Evolutionary conservation across 1,139 yeast genomes (phyloP).

Genomic region (Fermentozyma sake): DNA sequence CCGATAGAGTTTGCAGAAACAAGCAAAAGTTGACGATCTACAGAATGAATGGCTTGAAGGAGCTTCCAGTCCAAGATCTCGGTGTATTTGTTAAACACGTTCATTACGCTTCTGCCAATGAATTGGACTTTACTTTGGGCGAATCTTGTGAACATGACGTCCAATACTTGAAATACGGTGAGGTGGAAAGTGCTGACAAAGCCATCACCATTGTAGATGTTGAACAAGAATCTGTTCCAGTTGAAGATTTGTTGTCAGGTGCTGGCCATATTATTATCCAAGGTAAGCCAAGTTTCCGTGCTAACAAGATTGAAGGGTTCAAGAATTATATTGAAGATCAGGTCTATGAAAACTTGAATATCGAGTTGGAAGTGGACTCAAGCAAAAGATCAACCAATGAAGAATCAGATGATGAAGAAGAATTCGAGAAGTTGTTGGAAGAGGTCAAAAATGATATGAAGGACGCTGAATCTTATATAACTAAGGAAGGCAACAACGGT

Average conservation of each 20-base stretch:
- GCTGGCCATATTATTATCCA: constrained; percentile 22
- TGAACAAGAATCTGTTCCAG: constrained; percentile 15
- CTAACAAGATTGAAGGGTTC: constrained; percentile 14
- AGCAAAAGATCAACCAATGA: neutral
- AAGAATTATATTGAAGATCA: constrained; percentile 20
- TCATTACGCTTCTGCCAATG: constrained; percentile 21
- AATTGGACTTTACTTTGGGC: constrained; percentile 19
- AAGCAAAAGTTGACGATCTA: constrained; percentile 17
- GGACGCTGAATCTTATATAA: constrained; percentile 29
- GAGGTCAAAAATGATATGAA: constrained; percentile 33
- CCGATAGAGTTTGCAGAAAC: constrained; percentile 14
- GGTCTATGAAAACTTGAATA: constrained; percentile 16
- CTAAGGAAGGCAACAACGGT: constrained; percentile 22
- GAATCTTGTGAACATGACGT: constrained; percentile 11
- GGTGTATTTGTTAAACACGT: constrained; percentile 26
- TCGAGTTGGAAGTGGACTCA: constrained; percentile 14
- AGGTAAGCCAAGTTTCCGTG: constrained; percentile 26
- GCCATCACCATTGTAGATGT: constrained; percentile 21
- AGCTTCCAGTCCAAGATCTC: constrained; percentile 2
- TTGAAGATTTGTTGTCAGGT: too few relatives aligned
- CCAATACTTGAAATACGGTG: constrained; percentile 8
- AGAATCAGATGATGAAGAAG: constrained; percentile 6
- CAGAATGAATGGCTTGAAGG: constrained; percentile 19
- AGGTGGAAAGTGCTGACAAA: constrained; percentile 5
- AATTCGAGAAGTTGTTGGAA: constrained; percentile 15